Evolutionary conservation across 164 flowering plant species (phyloP).

Genomic region (Brasenia schreberi): DNA sequence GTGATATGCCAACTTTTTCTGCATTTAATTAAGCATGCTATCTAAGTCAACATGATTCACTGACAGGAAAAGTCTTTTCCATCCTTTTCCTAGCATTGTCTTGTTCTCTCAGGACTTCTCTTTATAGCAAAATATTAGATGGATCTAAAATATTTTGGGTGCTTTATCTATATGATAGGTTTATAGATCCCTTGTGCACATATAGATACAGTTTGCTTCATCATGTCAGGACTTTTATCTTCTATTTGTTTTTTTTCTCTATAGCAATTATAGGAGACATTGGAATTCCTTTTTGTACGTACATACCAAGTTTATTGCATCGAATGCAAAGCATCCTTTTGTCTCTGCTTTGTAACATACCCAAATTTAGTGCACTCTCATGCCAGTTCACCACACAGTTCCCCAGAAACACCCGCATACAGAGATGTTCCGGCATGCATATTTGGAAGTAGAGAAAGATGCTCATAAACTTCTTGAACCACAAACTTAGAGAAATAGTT

Average conservation of each 20-base stretch:
- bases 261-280: not conserved
- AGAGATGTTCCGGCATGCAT: not conserved
- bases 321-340: too few species aligned
- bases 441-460: not conserved
- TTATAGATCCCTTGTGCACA: not conserved
- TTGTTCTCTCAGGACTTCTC: not conserved
- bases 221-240: not conserved
- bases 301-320: not conserved
- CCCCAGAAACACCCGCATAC: not conserved
- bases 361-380: not conserved
- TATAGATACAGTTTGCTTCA: not conserved
- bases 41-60: not conserved
- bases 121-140: too few species aligned
- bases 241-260: not conserved
- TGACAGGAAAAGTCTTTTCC: too few species aligned
- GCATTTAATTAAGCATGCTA: not conserved
- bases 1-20: slow-evolving; percentile 17
- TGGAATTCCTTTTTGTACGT: not conserved
- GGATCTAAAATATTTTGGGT: not conserved
- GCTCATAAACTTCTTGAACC: not conserved
- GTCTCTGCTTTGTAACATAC: too few species aligned
- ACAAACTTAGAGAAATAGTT: too few species aligned
- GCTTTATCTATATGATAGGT: not conserved
- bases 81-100: not conserved
- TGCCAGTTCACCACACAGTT: not conserved